phyloP scores from a whole-genome alignment of 208 protist species.

The Lotmaria passim region DNA sequence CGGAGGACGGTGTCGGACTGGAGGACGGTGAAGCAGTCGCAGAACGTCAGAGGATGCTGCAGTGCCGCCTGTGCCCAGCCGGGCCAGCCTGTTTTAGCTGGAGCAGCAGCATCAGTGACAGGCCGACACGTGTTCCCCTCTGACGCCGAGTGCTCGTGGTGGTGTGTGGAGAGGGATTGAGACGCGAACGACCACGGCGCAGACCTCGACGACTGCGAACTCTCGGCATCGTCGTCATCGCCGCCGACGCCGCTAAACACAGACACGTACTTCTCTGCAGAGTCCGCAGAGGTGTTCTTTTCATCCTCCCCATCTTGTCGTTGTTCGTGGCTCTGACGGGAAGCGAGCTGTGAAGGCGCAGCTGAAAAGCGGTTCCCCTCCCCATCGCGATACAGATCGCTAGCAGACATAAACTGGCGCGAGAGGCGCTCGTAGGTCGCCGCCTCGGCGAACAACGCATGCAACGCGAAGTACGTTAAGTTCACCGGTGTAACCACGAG shows the following conservation, averaged over 20 bases:
- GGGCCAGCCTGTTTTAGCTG: conserved; percentile 28
- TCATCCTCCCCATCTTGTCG: too few relatives aligned
- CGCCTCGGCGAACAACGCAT: conserved; percentile 31
- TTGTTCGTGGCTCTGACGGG: too few relatives aligned
- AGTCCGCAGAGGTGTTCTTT: neutral
- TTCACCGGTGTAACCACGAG: conserved; percentile 67
- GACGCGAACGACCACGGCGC: neutral
- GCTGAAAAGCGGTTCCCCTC: too few relatives aligned
- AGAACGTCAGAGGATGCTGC: conserved; percentile 35
- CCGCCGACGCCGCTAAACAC: conserved; percentile 17
- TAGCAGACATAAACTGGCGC: conserved; percentile 21
- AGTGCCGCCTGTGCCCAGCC: conserved; percentile 50
- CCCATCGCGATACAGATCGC: conserved; percentile 17
- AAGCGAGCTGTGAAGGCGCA: too few relatives aligned
- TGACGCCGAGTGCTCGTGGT: neutral
- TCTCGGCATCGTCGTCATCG: neutral
- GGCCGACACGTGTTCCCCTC: neutral
- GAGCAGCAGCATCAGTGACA: neutral
- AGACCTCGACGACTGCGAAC: conserved; percentile 22
- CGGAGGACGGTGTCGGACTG: conserved; percentile 43
- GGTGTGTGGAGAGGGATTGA: neutral
- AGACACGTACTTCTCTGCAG: neutral
- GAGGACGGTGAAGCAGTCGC: conserved; percentile 34
- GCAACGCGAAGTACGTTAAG: conserved; percentile 65
- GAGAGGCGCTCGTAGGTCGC: conserved; percentile 7